Percentiles rank a stretch among this genome's conserved stretches.
These are phyloP conservation scores for Didymella arachidicola DNA, from an alignment of 2,329 filamentous ascomycete species.

Conservation along the genomic window DNA sequence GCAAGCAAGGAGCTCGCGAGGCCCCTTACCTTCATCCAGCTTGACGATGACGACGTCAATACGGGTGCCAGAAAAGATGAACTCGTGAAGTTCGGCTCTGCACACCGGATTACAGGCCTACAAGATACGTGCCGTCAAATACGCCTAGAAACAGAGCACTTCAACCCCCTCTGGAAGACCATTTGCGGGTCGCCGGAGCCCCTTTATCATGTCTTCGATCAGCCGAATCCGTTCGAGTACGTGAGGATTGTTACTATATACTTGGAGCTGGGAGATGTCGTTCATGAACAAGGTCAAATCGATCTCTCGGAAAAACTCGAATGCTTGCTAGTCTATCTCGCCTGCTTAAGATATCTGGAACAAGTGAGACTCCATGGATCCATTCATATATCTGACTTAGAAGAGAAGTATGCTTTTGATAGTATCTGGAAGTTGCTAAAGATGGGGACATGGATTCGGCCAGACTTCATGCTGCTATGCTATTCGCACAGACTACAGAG, in stretches of 20 bases:
- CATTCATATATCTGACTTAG: background rate
- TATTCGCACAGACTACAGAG: background rate
- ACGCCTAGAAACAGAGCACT: background rate
- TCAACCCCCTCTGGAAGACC: background rate
- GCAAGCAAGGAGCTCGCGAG: background rate
- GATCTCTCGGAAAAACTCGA: background rate
- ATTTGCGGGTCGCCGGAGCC: background rate
- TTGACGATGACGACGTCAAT: background rate
- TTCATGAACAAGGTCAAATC: background rate
- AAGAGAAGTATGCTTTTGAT: background rate
- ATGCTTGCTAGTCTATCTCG: background rate
- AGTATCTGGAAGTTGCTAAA: background rate
- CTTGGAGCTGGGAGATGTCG: background rate
- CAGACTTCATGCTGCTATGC: background rate
- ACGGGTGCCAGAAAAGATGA: background rate
- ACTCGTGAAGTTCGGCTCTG: conserved; percentile 21
- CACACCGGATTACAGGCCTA: background rate
- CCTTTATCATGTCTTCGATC: background rate
- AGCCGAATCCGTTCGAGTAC: background rate
- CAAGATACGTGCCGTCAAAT: conserved; percentile 1
- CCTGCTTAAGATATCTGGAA: background rate
- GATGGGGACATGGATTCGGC: background rate
- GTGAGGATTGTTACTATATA: background rate
- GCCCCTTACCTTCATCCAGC: background rate
- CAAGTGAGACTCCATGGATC: background rate